These are phyloP conservation scores for Wickerhamiella australiensis DNA, from an alignment of 805 yeast species.

Conservation along the genomic window DNA sequence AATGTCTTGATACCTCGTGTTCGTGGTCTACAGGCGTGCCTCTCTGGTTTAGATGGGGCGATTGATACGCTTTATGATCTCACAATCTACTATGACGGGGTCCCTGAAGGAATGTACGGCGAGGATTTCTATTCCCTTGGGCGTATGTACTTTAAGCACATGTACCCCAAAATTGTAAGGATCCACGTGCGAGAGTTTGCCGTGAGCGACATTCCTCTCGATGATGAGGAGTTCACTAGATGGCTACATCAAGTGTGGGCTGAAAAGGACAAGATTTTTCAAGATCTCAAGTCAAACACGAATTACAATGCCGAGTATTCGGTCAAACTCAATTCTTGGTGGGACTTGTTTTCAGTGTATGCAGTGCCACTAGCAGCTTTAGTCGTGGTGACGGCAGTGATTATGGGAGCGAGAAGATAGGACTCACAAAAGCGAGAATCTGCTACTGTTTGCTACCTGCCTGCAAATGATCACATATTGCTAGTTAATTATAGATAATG, in stretches of 20 bases:
- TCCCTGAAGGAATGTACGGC: slow-evolving; percentile 49
- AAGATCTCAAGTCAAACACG: slow-evolving; percentile 37
- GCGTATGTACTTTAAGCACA: slow-evolving; percentile 53
- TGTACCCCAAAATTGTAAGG: slow-evolving; percentile 55
- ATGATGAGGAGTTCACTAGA: slow-evolving; percentile 43
- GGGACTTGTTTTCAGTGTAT: slow-evolving; percentile 1
- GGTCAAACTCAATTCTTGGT: not conserved
- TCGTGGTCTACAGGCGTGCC: slow-evolving; percentile 62
- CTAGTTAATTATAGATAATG: no score
- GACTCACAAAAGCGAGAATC: not conserved
- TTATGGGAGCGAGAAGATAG: not conserved
- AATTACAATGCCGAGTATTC: not conserved
- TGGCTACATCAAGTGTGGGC: slow-evolving; percentile 72
- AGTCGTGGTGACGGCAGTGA: not conserved
- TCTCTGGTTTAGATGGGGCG: slow-evolving; percentile 37
- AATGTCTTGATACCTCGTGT: slow-evolving; percentile 72
- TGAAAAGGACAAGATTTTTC: slow-evolving; percentile 64
- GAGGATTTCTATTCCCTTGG: slow-evolving; percentile 62
- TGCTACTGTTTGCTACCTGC: no score
- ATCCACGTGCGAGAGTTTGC: slow-evolving; percentile 50
- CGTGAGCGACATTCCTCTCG: slow-evolving; percentile 52
- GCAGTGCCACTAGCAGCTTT: not conserved
- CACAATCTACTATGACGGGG: slow-evolving; percentile 73
- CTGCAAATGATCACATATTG: no score
- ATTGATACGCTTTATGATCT: slow-evolving; percentile 57